Evolutionary conservation across 352 stramenopile species (phyloP).

Genomic region (Phytophthora sojae): DNA sequence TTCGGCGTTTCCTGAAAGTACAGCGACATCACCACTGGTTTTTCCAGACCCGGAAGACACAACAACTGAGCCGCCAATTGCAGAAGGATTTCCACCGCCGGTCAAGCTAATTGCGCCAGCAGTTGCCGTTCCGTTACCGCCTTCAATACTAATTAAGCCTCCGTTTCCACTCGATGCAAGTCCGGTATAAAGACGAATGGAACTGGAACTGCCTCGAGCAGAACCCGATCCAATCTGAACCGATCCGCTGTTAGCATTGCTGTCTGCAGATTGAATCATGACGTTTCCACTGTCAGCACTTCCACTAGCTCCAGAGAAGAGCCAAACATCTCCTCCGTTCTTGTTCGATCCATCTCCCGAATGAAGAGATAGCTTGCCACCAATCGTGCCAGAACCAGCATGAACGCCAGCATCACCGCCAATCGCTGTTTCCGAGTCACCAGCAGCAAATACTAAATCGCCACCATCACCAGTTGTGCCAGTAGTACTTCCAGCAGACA

Average conservation of each 20-base stretch:
- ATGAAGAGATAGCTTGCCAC: slow-evolving; percentile 32
- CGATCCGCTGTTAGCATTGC: slow-evolving; percentile 31
- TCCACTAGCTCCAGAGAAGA: slow-evolving; percentile 34
- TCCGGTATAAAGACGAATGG: slow-evolving; percentile 39
- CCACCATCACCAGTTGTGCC: slow-evolving; percentile 32
- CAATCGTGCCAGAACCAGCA: slow-evolving; percentile 31
- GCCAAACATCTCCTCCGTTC: slow-evolving; percentile 35
- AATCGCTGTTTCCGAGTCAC: slow-evolving; percentile 28
- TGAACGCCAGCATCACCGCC: slow-evolving; percentile 23
- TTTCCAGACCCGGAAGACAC: slow-evolving; percentile 31
- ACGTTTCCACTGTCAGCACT: slow-evolving; percentile 31
- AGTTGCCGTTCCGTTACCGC: slow-evolving; percentile 24
- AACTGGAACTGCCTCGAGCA: slow-evolving; percentile 30
- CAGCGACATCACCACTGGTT: slow-evolving; percentile 25
- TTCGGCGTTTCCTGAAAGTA: slow-evolving; percentile 35
- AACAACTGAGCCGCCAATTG: slow-evolving; percentile 25
- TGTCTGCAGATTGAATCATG: slow-evolving; percentile 37
- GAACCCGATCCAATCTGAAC: slow-evolving; percentile 42
- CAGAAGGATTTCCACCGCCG: slow-evolving; percentile 28
- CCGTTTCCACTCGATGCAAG: slow-evolving; percentile 31
- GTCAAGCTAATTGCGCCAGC: slow-evolving; percentile 28
- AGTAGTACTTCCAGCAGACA: slow-evolving; percentile 29
- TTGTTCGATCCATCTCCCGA: slow-evolving; percentile 32
- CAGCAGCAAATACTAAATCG: slow-evolving; percentile 28
- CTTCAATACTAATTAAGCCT: slow-evolving; percentile 42